A percentile compares a stretch with the other conserved stretches of the same genome.
phyloP scores from a whole-genome alignment of 176 grass and related monocot genomes.

The Ensete ventricosum region DNA sequence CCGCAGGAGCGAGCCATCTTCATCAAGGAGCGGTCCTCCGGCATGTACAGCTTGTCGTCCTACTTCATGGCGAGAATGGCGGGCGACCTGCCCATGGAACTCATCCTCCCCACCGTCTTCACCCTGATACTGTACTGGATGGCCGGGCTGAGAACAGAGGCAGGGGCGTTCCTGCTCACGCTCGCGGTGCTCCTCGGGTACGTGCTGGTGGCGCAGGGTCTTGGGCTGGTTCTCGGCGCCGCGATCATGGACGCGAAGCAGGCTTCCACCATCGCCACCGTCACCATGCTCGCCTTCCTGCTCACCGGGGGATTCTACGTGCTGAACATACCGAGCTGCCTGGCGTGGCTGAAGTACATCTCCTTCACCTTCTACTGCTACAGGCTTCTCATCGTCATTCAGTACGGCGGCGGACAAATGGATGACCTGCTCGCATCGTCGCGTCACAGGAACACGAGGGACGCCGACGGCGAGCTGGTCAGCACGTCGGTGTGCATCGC shows the following conservation, averaged over 20 bases:
- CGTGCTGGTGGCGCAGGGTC: slow-evolving; percentile 70
- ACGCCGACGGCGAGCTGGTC: not conserved
- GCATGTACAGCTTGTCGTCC: slow-evolving; percentile 88
- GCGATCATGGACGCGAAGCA: slow-evolving; percentile 88
- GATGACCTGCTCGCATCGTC: not conserved
- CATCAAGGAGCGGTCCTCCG: slow-evolving; percentile 48
- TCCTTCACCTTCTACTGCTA: slow-evolving; percentile 97
- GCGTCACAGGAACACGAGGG: not conserved
- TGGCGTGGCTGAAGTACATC: slow-evolving; percentile 83
- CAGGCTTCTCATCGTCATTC: slow-evolving; percentile 61
- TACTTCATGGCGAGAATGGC: slow-evolving; percentile 78
- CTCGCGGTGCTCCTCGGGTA: slow-evolving; percentile 51
- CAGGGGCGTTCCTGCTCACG: slow-evolving; percentile 52
- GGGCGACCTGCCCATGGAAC: slow-evolving; percentile 92
- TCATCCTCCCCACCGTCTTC: slow-evolving; percentile 61
- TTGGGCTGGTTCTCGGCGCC: slow-evolving; percentile 67
- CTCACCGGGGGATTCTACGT: slow-evolving; percentile 94
- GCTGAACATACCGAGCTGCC: slow-evolving; percentile 52
- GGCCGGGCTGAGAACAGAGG: slow-evolving; percentile 57
- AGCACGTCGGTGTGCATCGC: slow-evolving; percentile 16
- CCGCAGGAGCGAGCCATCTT: slow-evolving; percentile 69
- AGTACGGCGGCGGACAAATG: slow-evolving; percentile 40
- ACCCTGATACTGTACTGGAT: slow-evolving; percentile 77
- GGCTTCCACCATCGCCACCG: slow-evolving; percentile 60
- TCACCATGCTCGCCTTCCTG: slow-evolving; percentile 84